Conservation (phyloP, 306 rosid genomes). For the Begonia masoniana region DNA sequence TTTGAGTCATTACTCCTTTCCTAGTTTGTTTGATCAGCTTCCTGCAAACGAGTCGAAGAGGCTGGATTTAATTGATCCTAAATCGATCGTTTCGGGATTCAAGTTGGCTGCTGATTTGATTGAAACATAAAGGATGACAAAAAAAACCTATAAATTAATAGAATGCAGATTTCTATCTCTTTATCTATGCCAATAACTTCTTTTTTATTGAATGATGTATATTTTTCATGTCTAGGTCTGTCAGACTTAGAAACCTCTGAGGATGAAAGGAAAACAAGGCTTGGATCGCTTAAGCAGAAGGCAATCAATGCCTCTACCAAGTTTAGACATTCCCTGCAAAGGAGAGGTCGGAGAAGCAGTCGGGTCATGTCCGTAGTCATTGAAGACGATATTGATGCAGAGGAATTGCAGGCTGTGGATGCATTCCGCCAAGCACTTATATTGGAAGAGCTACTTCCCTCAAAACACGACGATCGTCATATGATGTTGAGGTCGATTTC, state of each 20-base stretch:
- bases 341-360: slow-evolving; percentile 65
- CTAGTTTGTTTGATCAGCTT: too few relatives aligned
- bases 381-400: slow-evolving; percentile 62
- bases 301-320: slow-evolving; percentile 54
- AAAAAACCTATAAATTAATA: too few relatives aligned
- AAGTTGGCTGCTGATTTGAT: neutral
- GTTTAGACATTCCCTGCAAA: slow-evolving; percentile 42
- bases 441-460: slow-evolving; percentile 61
- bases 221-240: neutral
- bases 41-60: too few relatives aligned
- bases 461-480: slow-evolving; percentile 86
- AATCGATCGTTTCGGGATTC: neutral
- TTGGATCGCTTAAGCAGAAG: slow-evolving; percentile 45
- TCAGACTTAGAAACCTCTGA: slow-evolving; percentile 21
- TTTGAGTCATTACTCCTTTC: neutral
- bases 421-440: slow-evolving; percentile 65
- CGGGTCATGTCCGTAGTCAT: slow-evolving; percentile 65
- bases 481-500: slow-evolving; percentile 61
- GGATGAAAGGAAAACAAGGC: slow-evolving; percentile 30
- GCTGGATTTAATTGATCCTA: too few relatives aligned
- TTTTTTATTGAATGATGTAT: neutral
- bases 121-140: neutral
- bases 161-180: too few relatives aligned
- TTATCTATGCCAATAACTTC: neutral
- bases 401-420: slow-evolving; percentile 64